A percentile compares a stretch with the other conserved stretches of the same genome.
Conservation (phyloP, 192 early-diverging fungal species). For the Rhizophagus sp. region DNA sequence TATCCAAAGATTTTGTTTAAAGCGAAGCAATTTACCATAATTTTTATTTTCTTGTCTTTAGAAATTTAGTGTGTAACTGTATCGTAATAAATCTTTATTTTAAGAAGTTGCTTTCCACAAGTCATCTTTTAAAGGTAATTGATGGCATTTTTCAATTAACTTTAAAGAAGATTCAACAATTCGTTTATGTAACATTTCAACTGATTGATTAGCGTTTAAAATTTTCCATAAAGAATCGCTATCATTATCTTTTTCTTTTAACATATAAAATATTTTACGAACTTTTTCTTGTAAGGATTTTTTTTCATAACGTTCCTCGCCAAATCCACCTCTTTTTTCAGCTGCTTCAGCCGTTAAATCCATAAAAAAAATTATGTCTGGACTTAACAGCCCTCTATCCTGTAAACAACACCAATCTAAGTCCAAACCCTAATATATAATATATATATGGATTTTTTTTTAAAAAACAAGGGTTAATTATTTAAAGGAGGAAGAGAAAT, state of each 20-base stretch:
- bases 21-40: too few relatives aligned
- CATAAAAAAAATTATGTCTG: constrained; percentile 88
- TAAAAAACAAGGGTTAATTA: not conserved
- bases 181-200: constrained; percentile 1
- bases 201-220: constrained; percentile 6
- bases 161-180: not conserved
- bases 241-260: constrained; percentile 8
- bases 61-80: not conserved
- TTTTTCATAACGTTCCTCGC: constrained; percentile 91
- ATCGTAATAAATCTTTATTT: too few relatives aligned
- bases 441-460: not conserved
- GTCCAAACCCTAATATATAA: constrained; percentile 64
- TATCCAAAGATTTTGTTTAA: too few relatives aligned
- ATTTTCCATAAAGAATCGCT: not conserved
- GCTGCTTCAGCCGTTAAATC: constrained; percentile 80
- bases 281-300: constrained; percentile 82
- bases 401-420: constrained; percentile 86
- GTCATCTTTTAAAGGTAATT: constrained; percentile 14
- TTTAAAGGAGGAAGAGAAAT: not conserved
- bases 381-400: constrained; percentile 81
- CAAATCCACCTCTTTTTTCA: constrained; percentile 80
- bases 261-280: constrained; percentile 58
- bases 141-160: constrained; percentile 10
- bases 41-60: not conserved
- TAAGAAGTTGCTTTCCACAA: not conserved